A percentile compares a stretch with the other conserved stretches of the same genome.
phyloP scores from a whole-genome alignment of 352 stramenopile species.

The Pythium myriotylum region DNA sequence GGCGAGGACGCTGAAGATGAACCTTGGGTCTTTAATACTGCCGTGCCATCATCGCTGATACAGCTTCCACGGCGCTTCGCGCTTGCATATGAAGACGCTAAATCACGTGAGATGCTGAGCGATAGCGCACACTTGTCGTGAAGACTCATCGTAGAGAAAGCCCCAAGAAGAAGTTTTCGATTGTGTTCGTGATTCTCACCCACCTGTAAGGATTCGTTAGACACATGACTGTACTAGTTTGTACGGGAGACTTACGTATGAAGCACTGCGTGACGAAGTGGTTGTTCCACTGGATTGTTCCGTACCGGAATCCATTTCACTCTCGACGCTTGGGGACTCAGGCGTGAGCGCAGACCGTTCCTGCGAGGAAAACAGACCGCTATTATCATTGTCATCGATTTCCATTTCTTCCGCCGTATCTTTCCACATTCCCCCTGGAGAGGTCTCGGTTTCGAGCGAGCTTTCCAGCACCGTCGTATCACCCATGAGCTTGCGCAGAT shows the following conservation, averaged over 20 bases:
- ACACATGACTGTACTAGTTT: not conserved
- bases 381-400: slow-evolving; percentile 28
- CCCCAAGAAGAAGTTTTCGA: slow-evolving; percentile 77
- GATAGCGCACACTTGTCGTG: slow-evolving; percentile 88
- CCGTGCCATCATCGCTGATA: slow-evolving; percentile 48
- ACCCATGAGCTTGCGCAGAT: slow-evolving; percentile 50
- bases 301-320: slow-evolving; percentile 7
- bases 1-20: slow-evolving; percentile 26
- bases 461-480: slow-evolving; percentile 1
- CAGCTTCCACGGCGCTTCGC: slow-evolving; percentile 55
- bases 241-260: slow-evolving; percentile 45
- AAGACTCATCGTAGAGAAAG: slow-evolving; percentile 89
- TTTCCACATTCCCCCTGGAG: slow-evolving; percentile 5
- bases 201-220: too few species aligned
- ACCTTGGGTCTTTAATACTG: slow-evolving; percentile 10
- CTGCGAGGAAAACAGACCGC: slow-evolving; percentile 11
- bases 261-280: slow-evolving; percentile 16
- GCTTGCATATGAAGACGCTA: slow-evolving; percentile 23
- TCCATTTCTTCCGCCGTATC: slow-evolving; percentile 14
- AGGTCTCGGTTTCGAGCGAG: slow-evolving; percentile 16
- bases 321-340: slow-evolving; percentile 19
- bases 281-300: not conserved
- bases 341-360: slow-evolving; percentile 10
- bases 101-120: slow-evolving; percentile 75
- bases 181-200: slow-evolving; percentile 84